Percentiles rank a stretch among this genome's conserved stretches.
Evolutionary conservation across 352 stramenopile genomes (phyloP).

Genomic region (Phytopythium montanum): DNA sequence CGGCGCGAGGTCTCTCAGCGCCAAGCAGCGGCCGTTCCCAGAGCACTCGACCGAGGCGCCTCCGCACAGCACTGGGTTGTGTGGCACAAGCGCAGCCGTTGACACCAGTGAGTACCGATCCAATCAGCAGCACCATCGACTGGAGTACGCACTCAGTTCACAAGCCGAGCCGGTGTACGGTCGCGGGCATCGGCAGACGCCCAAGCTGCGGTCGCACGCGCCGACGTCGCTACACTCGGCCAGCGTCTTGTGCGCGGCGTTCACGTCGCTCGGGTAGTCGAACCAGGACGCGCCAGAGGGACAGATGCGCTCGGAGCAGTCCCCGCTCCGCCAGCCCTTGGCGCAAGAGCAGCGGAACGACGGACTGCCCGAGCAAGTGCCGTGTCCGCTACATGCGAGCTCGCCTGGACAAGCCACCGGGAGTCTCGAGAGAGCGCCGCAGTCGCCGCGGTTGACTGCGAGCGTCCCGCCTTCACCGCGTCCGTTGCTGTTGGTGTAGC

Average conservation of each 20-base stretch:
- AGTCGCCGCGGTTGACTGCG: constrained; percentile 61
- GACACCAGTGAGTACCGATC: background rate
- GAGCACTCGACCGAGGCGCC: constrained; percentile 47
- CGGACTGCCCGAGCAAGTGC: constrained; percentile 38
- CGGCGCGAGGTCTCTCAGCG: constrained; percentile 56
- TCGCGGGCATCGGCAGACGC: constrained; percentile 61
- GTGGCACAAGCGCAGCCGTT: background rate
- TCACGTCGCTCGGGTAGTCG: constrained; percentile 46
- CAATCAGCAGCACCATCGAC: background rate
- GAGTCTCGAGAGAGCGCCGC: constrained; percentile 50
- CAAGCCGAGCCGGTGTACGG: constrained; percentile 68
- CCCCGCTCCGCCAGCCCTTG: constrained; percentile 65
- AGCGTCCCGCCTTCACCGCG: constrained; percentile 40
- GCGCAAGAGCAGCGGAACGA: constrained; percentile 64
- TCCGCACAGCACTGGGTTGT: constrained; percentile 8
- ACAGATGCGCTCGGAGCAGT: constrained; percentile 76
- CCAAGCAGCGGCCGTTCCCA: constrained; percentile 73
- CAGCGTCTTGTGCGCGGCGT: constrained; percentile 44
- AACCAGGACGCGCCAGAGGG: constrained; percentile 58
- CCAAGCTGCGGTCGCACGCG: constrained; percentile 64
- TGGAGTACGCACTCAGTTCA: constrained; percentile 53
- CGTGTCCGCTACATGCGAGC: constrained; percentile 72
- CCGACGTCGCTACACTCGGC: constrained; percentile 66
- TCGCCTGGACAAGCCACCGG: constrained; percentile 63
- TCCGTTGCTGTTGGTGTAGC: constrained; percentile 66